Conservation (phyloP, 2,329 filamentous ascomycete genomes). For the Aureobasidium melanogenum region DNA sequence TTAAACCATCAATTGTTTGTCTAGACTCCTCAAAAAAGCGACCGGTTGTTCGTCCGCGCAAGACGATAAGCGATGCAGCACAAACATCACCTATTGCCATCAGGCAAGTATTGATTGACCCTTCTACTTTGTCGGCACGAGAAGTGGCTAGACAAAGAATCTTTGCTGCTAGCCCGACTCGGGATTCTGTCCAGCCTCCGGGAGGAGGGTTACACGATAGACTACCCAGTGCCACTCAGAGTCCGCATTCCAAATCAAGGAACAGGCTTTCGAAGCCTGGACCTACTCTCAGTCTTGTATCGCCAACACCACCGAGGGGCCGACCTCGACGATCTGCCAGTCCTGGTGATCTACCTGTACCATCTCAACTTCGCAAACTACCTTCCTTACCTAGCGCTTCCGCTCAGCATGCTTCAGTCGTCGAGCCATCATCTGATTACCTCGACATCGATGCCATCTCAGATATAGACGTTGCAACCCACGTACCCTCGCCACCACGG, state of each 20-base stretch:
- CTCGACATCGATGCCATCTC: conserved; percentile 23
- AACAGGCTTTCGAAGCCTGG: conserved; percentile 15
- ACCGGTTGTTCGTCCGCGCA: conserved; percentile 19
- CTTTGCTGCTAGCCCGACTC: not conserved
- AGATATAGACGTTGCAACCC: conserved; percentile 23
- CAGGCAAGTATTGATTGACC: not conserved
- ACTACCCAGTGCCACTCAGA: not conserved
- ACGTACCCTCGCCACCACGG: conserved; percentile 24
- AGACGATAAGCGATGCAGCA: conserved; percentile 5
- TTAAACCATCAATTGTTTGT: not conserved
- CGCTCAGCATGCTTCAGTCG: not conserved
- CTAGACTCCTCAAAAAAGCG: conserved; percentile 9
- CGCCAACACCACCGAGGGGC: not conserved
- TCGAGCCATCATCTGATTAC: conserved; percentile 10
- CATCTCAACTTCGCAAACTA: not conserved
- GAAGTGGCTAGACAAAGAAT: not conserved
- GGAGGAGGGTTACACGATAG: not conserved
- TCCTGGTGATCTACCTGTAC: not conserved
- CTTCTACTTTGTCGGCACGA: not conserved
- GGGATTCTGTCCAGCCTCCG: not conserved
- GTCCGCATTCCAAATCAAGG: conserved; percentile 12
- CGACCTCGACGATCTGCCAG: not conserved
- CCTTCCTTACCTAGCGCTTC: not conserved
- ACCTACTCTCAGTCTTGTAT: not conserved
- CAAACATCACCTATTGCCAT: not conserved